Conservation (phyloP, 805 yeast genomes). For the Hanseniaspora taiwanica region DNA sequence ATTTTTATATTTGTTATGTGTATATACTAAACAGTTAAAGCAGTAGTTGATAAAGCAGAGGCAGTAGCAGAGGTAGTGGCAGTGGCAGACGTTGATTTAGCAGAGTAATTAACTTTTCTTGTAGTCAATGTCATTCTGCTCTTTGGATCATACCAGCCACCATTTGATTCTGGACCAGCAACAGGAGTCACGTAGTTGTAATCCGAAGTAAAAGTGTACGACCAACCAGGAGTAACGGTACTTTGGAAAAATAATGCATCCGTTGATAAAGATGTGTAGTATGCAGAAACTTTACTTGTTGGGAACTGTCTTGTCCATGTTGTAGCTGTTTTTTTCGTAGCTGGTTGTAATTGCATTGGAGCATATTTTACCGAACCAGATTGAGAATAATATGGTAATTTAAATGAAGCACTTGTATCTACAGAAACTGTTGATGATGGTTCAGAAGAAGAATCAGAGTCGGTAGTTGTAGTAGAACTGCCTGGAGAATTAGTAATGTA, state of each 20-base stretch:
- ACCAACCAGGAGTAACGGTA: conserved; percentile 78
- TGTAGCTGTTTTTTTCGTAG: conserved; percentile 47
- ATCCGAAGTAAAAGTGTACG: conserved; percentile 45
- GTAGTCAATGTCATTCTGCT: conserved; percentile 28
- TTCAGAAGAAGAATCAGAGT: too few relatives aligned
- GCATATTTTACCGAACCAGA: conserved; percentile 69
- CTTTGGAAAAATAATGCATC: conserved; percentile 28
- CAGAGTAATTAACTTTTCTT: conserved; percentile 14
- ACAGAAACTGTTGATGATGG: conserved; percentile 3
- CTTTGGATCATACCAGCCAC: conserved; percentile 54
- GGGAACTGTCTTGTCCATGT: conserved; percentile 54
- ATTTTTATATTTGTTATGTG: too few relatives aligned
- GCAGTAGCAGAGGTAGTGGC: not conserved
- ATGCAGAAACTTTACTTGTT: conserved; percentile 52
- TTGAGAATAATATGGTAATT: conserved; percentile 60
- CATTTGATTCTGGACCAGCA: conserved; percentile 40
- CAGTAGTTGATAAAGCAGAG: not conserved
- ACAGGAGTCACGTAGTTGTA: conserved; percentile 46
- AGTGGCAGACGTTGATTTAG: not conserved
- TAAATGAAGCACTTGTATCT: conserved; percentile 35
- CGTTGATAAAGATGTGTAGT: conserved; percentile 14
- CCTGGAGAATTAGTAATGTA: conserved; percentile 15
- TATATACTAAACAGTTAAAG: too few relatives aligned
- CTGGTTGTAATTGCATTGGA: conserved; percentile 88
- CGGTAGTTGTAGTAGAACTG: conserved; percentile 1